Percentiles rank a stretch among this genome's conserved stretches.
Evolutionary conservation across 164 flowering plant genomes (phyloP).

Genomic region (Liriodendron chinense): DNA sequence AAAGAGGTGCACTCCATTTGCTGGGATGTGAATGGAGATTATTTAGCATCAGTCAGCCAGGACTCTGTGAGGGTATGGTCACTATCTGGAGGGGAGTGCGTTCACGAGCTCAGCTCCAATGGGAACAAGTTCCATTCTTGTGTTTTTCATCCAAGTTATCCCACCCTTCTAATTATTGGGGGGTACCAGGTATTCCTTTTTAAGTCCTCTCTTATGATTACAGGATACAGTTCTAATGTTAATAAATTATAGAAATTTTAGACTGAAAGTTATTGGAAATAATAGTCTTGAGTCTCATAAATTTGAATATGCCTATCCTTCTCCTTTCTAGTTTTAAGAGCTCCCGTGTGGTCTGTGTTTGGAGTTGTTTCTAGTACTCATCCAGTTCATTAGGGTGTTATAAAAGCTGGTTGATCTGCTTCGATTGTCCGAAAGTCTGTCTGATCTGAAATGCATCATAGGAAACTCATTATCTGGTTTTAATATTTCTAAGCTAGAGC

Average conservation of each 20-base stretch:
- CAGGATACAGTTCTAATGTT: not conserved
- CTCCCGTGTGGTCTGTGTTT: not conserved
- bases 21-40: slow-evolving; percentile 87
- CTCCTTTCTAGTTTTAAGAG: not conserved
- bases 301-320: too few relatives aligned
- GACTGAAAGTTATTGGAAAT: not conserved
- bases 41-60: slow-evolving; percentile 77
- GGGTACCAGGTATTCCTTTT: slow-evolving; percentile 52
- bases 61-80: slow-evolving; percentile 84
- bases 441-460: too few relatives aligned
- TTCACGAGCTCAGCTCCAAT: slow-evolving; percentile 69
- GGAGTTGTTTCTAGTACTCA: not conserved
- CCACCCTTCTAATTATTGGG: slow-evolving; percentile 82
- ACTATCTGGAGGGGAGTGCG: slow-evolving; percentile 45
- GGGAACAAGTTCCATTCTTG: slow-evolving; percentile 86
- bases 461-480: too few relatives aligned
- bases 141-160: slow-evolving; percentile 77
- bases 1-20: slow-evolving; percentile 65
- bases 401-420: too few relatives aligned
- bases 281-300: not conserved
- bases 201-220: not conserved
- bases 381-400: too few relatives aligned
- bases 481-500: too few relatives aligned
- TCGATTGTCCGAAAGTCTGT: too few relatives aligned
- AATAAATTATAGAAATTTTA: not conserved